Percentiles rank a stretch among this genome's conserved stretches.
Conservation (phyloP, 2,329 filamentous ascomycete genomes). For the Polytolypa hystricis region DNA sequence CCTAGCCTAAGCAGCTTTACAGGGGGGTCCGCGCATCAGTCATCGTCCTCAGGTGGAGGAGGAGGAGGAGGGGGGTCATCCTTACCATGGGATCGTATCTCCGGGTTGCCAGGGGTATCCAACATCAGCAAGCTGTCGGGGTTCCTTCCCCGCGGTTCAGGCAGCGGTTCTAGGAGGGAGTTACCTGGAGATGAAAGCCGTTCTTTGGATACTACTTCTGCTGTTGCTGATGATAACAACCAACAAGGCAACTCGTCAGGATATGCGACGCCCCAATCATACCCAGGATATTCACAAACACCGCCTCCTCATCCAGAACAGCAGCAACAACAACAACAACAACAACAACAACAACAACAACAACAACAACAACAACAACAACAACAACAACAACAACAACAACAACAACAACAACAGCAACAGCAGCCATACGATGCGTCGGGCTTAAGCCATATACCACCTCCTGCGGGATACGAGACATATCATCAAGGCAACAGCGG, state of each 20-base stretch:
- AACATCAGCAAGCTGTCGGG: constrained; percentile 25
- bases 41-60: too few species aligned
- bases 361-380: constrained; percentile 3
- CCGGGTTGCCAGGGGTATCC: constrained; percentile 26
- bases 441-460: constrained; percentile 9
- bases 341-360: constrained; percentile 1
- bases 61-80: too few species aligned
- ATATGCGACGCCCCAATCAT: too few species aligned
- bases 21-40: constrained; percentile 10
- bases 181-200: constrained; percentile 10
- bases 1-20: constrained; percentile 9
- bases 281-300: too few species aligned
- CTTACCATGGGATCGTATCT: constrained; percentile 22
- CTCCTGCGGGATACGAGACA: constrained; percentile 14
- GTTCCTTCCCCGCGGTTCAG: constrained; percentile 20
- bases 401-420: constrained; percentile 3
- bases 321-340: constrained; percentile 7
- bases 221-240: too few species aligned
- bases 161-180: constrained; percentile 18
- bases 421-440: constrained; percentile 2
- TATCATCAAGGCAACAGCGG: constrained; percentile 9
- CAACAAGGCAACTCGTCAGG: too few species aligned
- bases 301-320: constrained; percentile 6
- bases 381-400: constrained; percentile 4
- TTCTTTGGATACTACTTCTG: too few species aligned